Percentiles rank a stretch among this genome's conserved stretches.
Conservation (phyloP, 805 yeast species). For the Yamadazyma philogaea region DNA sequence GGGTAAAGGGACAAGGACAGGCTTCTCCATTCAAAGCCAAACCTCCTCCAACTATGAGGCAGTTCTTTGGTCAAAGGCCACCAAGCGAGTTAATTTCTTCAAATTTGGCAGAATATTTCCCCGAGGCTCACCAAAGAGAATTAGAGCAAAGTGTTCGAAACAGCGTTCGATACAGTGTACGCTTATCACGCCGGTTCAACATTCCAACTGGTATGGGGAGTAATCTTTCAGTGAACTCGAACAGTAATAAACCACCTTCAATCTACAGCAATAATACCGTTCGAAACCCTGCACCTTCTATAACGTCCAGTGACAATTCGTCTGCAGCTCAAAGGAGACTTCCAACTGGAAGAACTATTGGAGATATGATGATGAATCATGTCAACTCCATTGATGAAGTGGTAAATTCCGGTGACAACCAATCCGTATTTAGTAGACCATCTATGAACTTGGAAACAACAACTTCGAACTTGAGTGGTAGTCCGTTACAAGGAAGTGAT, state of each 20-base stretch:
- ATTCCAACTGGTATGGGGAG: slow-evolving; percentile 19
- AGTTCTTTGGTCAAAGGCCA: slow-evolving; percentile 84
- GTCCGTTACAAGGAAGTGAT: slow-evolving; percentile 15
- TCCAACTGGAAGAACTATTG: slow-evolving; percentile 47
- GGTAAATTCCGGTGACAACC: slow-evolving; percentile 25
- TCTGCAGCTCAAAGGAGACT: slow-evolving; percentile 11
- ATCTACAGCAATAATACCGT: slow-evolving; percentile 14
- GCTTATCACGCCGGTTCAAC: slow-evolving; percentile 46
- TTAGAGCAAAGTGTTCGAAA: slow-evolving; percentile 79
- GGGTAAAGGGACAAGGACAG: slow-evolving; percentile 21
- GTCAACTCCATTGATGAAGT: slow-evolving; percentile 55
- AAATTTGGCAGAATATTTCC: slow-evolving; percentile 87
- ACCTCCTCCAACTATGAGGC: slow-evolving; percentile 30
- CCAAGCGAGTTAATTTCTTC: slow-evolving; percentile 89
- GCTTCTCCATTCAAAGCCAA: slow-evolving; percentile 22
- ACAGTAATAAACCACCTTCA: slow-evolving; percentile 12
- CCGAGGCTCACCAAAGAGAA: slow-evolving; percentile 68
- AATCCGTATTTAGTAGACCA: slow-evolving; percentile 25
- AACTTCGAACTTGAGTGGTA: slow-evolving; percentile 6
- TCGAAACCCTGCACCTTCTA: slow-evolving; percentile 17
- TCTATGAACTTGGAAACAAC: slow-evolving; percentile 18
- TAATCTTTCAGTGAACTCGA: slow-evolving; percentile 16
- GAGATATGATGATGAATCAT: slow-evolving; percentile 58
- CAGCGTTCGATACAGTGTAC: slow-evolving; percentile 74
- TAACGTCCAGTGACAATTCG: slow-evolving; percentile 18